Base-by-base conservation (phyloP, 345 rosid species). In the Nephelium lappaceum region DNA sequence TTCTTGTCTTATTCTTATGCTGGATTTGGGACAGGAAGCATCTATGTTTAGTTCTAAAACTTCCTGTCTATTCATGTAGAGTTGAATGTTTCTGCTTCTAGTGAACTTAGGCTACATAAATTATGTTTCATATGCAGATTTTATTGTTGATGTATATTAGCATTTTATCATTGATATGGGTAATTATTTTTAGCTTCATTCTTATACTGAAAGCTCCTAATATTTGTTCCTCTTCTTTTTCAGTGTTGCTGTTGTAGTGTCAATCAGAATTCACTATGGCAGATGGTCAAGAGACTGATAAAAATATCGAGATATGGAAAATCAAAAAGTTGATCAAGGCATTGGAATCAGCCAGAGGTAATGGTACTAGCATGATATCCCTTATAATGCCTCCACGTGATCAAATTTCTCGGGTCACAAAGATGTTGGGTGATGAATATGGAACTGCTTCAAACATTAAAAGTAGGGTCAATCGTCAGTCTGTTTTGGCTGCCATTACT, bases 301-400 rank as follows among this genome's bases (percentile, higher is more conserved):
- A 91, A 76, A 95, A 95, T 81, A 93, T 95, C 62, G 97, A 95
- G 88, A 95, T 93, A 73, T 95, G 98, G 97, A 95, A 95, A 82
- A 93, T 95, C 47, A 95, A 95, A 83, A 95, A 93, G 78, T 87
- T 95, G 39, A 95, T 95, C 82, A 95, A 93, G 82, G 97, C 93
- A 8, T 82, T 91, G 64, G 98, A 95, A 77, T 87, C 97, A 41
- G 98, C 98, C 0, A 88, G 98, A 83, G 98, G 97, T 58, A 93
- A 95, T 75, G 97, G 98, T 11, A 93, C 97, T 42, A 95, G 97
- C 88, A 93, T 95, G 98, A 93, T 95, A 84, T 95, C 98, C 67
- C 97, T 95, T 67, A 95, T 95, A 4, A 93, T 95, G 97, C 98
- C 97, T 69, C 98, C 98, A 41, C 93, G 97, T 63, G 97, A 95